A percentile compares a stretch with the other conserved stretches of the same genome.
Conservation (phyloP, 495 filamentous ascomycete genomes). For the Tuber calosporum region DNA sequence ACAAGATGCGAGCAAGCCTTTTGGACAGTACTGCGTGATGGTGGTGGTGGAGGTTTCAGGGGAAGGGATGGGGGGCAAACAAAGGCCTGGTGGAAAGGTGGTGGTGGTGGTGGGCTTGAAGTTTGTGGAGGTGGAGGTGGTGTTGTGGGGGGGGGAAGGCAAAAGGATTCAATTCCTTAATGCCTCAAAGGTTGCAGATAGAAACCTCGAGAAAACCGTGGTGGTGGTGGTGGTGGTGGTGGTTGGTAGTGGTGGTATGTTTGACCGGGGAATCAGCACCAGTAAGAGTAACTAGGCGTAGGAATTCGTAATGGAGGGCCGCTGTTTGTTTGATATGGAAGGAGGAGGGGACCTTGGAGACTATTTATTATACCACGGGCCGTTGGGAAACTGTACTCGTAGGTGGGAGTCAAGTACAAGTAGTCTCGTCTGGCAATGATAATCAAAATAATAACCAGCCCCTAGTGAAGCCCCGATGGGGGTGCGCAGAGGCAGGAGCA, state of each 20-base stretch:
- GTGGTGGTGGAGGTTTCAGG: background rate
- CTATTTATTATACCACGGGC: conserved; percentile 26
- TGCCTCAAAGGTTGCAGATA: background rate
- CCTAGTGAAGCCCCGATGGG: conserved; percentile 22
- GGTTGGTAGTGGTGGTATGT: background rate
- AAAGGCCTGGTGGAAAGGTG: background rate
- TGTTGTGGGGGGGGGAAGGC: background rate
- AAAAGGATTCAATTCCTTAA: background rate
- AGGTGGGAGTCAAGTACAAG: background rate
- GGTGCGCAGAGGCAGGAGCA: conserved; percentile 12
- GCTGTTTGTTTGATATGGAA: conserved; percentile 1
- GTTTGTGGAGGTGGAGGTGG: background rate
- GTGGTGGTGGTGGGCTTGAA: background rate
- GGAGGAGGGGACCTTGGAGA: conserved; percentile 26
- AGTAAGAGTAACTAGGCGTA: background rate
- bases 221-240: background rate
- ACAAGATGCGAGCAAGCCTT: background rate
- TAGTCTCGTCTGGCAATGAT: background rate
- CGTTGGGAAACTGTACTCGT: conserved; percentile 1
- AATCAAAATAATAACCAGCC: conserved; percentile 17
- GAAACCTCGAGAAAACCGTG: background rate
- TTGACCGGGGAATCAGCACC: background rate
- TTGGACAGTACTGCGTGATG: background rate
- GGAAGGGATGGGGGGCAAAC: background rate
- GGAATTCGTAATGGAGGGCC: background rate